Evolutionary conservation across 257 asterid species (phyloP), one percentile per base, ranked within the genome.

Genomic region (Salvia splendens): DNA sequence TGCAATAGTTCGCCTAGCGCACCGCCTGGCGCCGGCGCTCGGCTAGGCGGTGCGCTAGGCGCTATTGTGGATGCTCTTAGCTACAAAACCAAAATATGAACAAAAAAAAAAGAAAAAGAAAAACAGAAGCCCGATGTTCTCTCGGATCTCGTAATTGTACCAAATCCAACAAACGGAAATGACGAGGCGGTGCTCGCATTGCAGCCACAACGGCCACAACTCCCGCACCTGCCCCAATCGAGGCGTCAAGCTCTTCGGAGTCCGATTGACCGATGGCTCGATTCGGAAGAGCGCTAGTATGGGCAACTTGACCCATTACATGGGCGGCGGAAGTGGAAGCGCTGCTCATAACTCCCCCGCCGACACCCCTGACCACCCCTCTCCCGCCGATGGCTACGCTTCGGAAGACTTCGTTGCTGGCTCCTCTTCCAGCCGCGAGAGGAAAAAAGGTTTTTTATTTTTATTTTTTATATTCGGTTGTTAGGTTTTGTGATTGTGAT

Each of bases 121-220:
- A 24, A 1, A 24, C 30, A 24, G 3, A 43, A 46, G 38, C 60
- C 73, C 45, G 40, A 17, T 51, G 10, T 40, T 28, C 33, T 53
- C 43, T 45, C 67, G 70, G 82, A 73, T 78, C 77, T 53, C 57
- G 73, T 50, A 17, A n/a, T 65, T 45, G n/a, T 38, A 43, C 16
- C 48, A 10, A n/a, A 35, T 35, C 46, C 17, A 35, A 8, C 49
- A 54, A n/a, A 20, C 32, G 69, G 74, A 70, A 50, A 94, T 94
- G 99, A 94, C 98, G 67, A 77, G 99, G 69, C 73, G 95, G 79
- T 94, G 99, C 76, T 94, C 99, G 81, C 99, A 94, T 91, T 94
- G 99, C 87, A 87, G 99, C 73, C 87, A 92, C 75, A 94, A 94
- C 86, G 99, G 99, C 12, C 99, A 94, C 62, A 94, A 94, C 72